Conservation (phyloP, 306 rosid genomes). For the Cicer bijugum region DNA sequence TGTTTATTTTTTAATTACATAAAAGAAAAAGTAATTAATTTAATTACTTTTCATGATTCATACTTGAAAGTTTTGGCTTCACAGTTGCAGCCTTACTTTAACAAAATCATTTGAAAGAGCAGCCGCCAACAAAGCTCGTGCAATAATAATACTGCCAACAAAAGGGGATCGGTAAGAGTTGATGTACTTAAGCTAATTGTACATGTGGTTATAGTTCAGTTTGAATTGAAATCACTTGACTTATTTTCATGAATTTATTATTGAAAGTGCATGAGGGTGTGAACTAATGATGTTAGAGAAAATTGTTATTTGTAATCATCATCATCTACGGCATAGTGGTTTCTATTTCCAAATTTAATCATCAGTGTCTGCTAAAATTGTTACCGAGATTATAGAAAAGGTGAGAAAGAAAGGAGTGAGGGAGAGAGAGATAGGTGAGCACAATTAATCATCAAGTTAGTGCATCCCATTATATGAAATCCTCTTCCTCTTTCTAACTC, state of each 20-base stretch:
- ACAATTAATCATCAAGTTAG: no score
- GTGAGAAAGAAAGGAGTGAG: slow-evolving; percentile 1
- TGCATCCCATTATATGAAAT: no score
- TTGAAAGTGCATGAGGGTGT: slow-evolving; percentile 10
- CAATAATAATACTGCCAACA: slow-evolving; percentile 87
- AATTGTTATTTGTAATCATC: slow-evolving; percentile 8
- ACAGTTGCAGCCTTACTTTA: slow-evolving; percentile 88
- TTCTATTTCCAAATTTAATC: slow-evolving; percentile 21
- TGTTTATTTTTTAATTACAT: slow-evolving; percentile 2
- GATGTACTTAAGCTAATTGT: slow-evolving; percentile 32
- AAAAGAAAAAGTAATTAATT: slow-evolving; percentile 9
- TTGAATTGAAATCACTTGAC: slow-evolving; percentile 31
- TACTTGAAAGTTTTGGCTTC: slow-evolving; percentile 50
- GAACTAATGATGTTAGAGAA: neutral
- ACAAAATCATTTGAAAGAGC: slow-evolving; percentile 95
- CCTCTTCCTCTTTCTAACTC: no score
- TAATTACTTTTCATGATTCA: slow-evolving; percentile 44
- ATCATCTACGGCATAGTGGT: slow-evolving; percentile 16
- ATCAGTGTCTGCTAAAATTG: neutral
- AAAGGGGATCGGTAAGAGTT: slow-evolving; percentile 85
- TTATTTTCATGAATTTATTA: slow-evolving; percentile 33
- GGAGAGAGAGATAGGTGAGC: no score
- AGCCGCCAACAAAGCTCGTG: slow-evolving; percentile 88
- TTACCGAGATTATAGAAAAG: neutral
- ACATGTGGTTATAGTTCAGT: slow-evolving; percentile 7